Conservation (phyloP, 225 moss, liverwort and hornwort species). For the Takakia lepidozioides region DNA sequence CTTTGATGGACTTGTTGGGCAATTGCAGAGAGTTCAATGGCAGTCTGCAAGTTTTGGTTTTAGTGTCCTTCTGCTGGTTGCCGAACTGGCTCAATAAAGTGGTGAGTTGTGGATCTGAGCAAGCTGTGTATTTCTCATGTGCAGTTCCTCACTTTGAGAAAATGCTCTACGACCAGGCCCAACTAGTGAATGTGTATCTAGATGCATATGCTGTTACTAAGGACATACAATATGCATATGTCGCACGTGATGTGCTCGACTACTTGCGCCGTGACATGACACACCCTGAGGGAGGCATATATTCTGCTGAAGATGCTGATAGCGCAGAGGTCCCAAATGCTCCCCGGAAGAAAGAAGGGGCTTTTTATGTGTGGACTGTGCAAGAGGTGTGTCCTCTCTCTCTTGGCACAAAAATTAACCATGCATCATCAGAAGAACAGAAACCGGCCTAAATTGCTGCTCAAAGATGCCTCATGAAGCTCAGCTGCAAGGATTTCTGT, state of each 20-base stretch:
- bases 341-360: constrained; percentile 73
- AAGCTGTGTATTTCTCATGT: no score
- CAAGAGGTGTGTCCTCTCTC: constrained; percentile 77
- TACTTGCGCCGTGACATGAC: constrained; percentile 77
- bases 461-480: no score
- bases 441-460: no score
- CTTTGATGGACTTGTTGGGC: background rate
- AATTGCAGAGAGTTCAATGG: no score
- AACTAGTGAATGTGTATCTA: constrained; percentile 88
- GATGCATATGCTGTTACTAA: constrained; percentile 78
- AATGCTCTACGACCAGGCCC: constrained; percentile 97
- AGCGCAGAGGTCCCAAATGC: constrained; percentile 66
- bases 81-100: no score
- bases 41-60: no score
- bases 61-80: no score
- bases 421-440: no score
- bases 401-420: no score
- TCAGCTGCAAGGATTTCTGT: no score
- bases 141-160: constrained; percentile 99
- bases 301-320: constrained; percentile 96
- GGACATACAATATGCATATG: constrained; percentile 48
- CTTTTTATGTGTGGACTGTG: constrained; percentile 87
- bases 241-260: constrained; percentile 81
- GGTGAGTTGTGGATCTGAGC: no score
- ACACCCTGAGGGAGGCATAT: constrained; percentile 79